phyloP scores from a whole-genome alignment of 1,139 yeast species.

The Blastobotrys ciferrii region DNA sequence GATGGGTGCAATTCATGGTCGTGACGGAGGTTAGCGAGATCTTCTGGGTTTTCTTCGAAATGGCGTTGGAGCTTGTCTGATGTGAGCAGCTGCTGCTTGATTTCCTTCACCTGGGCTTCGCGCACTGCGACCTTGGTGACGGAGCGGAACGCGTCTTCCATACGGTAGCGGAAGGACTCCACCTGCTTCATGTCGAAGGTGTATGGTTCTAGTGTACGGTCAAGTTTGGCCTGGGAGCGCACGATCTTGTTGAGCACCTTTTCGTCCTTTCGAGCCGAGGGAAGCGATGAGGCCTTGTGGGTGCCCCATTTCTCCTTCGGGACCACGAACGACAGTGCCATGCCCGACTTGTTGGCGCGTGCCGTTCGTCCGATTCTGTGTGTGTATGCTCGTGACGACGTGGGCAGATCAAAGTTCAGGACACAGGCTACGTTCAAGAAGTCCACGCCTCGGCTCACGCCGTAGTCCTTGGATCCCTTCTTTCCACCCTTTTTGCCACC shows the following conservation, averaged over 20 bases:
- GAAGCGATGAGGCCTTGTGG: conserved; percentile 74
- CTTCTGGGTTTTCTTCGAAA: conserved; percentile 98
- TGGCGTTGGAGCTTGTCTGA: conserved; percentile 90
- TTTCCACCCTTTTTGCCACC: conserved; percentile 18
- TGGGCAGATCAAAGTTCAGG: conserved; percentile 89
- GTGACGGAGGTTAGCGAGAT: conserved; percentile 81
- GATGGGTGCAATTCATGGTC: conserved; percentile 86
- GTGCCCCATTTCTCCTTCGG: conserved; percentile 82
- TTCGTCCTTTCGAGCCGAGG: conserved; percentile 79
- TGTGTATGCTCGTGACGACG: conserved; percentile 83
- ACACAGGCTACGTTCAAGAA: conserved; percentile 96
- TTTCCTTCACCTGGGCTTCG: conserved; percentile 90
- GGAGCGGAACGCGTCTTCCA: conserved; percentile 96
- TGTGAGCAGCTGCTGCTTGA: conserved; percentile 80
- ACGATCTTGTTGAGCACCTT: conserved; percentile 74
- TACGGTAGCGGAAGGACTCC: conserved; percentile 93
- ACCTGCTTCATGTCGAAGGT: conserved; percentile 90
- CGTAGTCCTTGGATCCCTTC: conserved; percentile 59
- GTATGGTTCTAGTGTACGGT: conserved; percentile 62
- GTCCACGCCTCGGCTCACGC: conserved; percentile 96
- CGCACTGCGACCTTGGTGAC: conserved; percentile 87
- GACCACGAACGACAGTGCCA: conserved; percentile 89
- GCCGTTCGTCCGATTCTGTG: conserved; percentile 98
- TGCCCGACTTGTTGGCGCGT: conserved; percentile 94
- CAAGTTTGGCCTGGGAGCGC: conserved; percentile 68